phyloP scores from a whole-genome alignment of 352 stramenopile species.

The Aphanomyces invadans region DNA sequence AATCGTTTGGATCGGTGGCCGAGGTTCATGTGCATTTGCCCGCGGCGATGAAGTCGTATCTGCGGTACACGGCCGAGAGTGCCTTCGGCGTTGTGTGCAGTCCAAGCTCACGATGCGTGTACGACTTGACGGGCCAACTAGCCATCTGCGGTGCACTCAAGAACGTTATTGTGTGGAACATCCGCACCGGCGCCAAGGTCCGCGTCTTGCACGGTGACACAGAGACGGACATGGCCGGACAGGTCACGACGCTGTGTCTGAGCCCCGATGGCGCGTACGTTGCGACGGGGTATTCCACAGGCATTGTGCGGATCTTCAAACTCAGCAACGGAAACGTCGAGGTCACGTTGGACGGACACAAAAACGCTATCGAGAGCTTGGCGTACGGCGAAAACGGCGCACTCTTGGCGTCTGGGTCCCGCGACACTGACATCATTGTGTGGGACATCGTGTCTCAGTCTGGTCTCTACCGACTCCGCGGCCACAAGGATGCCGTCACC shows the following conservation, averaged over 20 bases:
- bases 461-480: conserved; percentile 84
- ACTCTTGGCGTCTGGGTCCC: conserved; percentile 75
- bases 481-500: conserved; percentile 91
- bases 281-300: conserved; percentile 78
- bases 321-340: conserved; percentile 63
- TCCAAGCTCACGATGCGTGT: conserved; percentile 82
- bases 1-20: conserved; percentile 8
- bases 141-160: conserved; percentile 85
- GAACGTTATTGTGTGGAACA: conserved; percentile 89
- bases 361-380: conserved; percentile 63
- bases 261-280: conserved; percentile 72
- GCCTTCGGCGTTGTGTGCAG: conserved; percentile 88
- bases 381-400: conserved; percentile 69
- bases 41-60: conserved; percentile 88
- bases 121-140: conserved; percentile 76
- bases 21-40: conserved; percentile 11
- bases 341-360: conserved; percentile 87
- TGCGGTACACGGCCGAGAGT: conserved; percentile 85
- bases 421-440: conserved; percentile 90
- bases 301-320: conserved; percentile 69
- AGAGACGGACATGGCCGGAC: conserved; percentile 31
- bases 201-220: conserved; percentile 47
- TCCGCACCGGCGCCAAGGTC: conserved; percentile 80
- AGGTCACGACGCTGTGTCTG: conserved; percentile 72
- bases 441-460: conserved; percentile 90